Base-by-base conservation (phyloP, 495 filamentous ascomycete genomes). In the Penicillium fimorum region DNA sequence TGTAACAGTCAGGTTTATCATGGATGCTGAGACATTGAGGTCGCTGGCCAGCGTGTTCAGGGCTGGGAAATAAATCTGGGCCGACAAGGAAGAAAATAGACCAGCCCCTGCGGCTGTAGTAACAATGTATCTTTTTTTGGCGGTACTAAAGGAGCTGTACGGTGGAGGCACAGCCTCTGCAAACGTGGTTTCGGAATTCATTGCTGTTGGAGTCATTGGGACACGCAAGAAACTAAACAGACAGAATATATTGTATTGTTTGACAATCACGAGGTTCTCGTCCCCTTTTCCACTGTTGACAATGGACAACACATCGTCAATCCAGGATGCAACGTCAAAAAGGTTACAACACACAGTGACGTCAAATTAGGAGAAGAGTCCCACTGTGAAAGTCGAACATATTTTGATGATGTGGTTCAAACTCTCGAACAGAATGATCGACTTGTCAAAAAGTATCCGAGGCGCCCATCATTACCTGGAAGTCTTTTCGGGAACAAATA, bases 1-100 rank as follows among this genome's bases (percentile, higher is more conserved):
- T 2, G 70, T 78, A 15, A 77, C 55, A 5, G 73, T 75, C 50
- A 78, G 47, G 50, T 77, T 77, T 55, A 78, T 76, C 17, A 65
- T 48, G 22, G 65, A 59, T 1, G 47, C 30, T 1, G 65, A 71
- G 10, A 67, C 66, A 32, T 64, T 50, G 12, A 73, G 54, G 22
- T 69, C 64, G 6, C 48, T 47, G n/a, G 66, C 43, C 9, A 78
- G 54, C n/a, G 59, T 52, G 24, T 65, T 61, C 22, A 79, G 29
- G 3, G 68, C 64, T n/a, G 75, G 75, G 40, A 69, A 76, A 53
- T 77, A 77, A 29, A 76, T 76, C 20, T 63, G 70, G 17, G 66
- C 61, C 1, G 72, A 69, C n/a, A 78, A 43, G 1, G 72, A 61
- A 0, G 74, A 76, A 55, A 73, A 70, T 37, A 64, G 50, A 13